Evolutionary conservation across 73 alveolate genomes (phyloP).

Genomic region (Paramecium caudatum): DNA sequence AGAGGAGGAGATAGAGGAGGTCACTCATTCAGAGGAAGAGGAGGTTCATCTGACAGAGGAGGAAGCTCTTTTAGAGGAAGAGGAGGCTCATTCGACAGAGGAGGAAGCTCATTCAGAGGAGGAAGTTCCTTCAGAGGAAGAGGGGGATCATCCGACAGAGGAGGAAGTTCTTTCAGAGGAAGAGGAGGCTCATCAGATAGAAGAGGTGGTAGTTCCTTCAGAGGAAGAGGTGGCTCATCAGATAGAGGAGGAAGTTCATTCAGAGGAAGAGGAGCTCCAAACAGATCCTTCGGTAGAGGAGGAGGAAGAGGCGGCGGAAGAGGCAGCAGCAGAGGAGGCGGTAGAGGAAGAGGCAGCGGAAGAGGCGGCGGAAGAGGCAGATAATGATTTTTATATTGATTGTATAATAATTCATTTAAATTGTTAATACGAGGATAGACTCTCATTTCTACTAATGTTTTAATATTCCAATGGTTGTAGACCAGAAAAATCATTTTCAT

Average conservation of each 20-base stretch:
- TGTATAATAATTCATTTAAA: conserved; percentile 27
- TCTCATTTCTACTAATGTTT: conserved; percentile 33
- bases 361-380: neutral
- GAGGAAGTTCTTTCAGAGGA: neutral
- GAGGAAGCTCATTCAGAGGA: neutral
- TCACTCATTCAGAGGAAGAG: neutral
- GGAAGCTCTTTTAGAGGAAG: neutral
- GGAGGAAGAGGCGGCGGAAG: neutral
- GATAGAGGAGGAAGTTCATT: neutral
- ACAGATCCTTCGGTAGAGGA: neutral
- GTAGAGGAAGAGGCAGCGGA: neutral
- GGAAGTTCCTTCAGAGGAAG: neutral
- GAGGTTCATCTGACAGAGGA: too few relatives aligned
- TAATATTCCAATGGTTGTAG: neutral
- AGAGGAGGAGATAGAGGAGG: neutral
- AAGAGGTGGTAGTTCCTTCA: neutral
- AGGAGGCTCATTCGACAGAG: too few relatives aligned
- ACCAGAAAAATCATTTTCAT: conserved; percentile 26
- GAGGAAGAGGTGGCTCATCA: neutral
- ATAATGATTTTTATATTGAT: neutral
- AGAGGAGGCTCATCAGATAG: neutral
- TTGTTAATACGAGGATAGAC: conserved; percentile 27
- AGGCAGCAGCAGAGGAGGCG: neutral
- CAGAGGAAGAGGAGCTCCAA: neutral
- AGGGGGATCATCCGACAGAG: neutral